Base-by-base conservation (phyloP, 495 filamentous ascomycete genomes). In the Hypoxylon trugodes region DNA sequence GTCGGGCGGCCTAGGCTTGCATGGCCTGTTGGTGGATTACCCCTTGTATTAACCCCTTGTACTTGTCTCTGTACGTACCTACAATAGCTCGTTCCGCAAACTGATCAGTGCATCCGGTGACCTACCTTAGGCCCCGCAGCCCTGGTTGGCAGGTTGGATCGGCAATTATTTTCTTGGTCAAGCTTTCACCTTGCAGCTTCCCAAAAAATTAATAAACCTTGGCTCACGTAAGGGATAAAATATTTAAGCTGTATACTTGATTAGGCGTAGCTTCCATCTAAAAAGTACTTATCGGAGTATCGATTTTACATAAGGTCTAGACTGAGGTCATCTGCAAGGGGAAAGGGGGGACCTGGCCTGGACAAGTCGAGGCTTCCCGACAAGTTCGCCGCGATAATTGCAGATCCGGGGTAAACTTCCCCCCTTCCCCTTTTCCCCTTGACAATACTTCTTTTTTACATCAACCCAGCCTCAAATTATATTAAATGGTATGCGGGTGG, bases 401-500 rank as follows among this genome's bases (percentile, higher is more conserved):
- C 38, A 59, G 54, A 65, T 65, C 61, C 49, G 61, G 61, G 61
- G 61, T 65, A 65, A 49, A 56, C 33, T 38, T 43, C 9, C 28
- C 45, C 32, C 32, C 15, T 15, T 13, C 10, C 24, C 6, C 24
- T 19, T 51, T 50, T 15, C 18, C 25, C 53, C 53, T 47, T 30
- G 8, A 37, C 25, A 28, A 36, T 43, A 28, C 26, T 35, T 45
- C 19, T 2, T 35, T 26, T 22, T 38, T 16, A 37, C 8, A 57
- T 32, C 12, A 37, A 38, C 28, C 54, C 4, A 43, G 51, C 25
- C 12, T 57, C 6, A 26, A 12, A 15, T 37, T 41, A 19, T 42
- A 32, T 28, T 35, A 38, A 37, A 35, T 35, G 19, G 24, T 15
- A 46, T 30, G 42, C 9, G 21, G 15, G 21, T 2, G 7, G 15